Percentiles rank a stretch among this genome's conserved stretches.
Evolutionary conservation across 139 green algal genomes (phyloP).

Genomic region (Auxenochlorella pyrenoidosa): DNA sequence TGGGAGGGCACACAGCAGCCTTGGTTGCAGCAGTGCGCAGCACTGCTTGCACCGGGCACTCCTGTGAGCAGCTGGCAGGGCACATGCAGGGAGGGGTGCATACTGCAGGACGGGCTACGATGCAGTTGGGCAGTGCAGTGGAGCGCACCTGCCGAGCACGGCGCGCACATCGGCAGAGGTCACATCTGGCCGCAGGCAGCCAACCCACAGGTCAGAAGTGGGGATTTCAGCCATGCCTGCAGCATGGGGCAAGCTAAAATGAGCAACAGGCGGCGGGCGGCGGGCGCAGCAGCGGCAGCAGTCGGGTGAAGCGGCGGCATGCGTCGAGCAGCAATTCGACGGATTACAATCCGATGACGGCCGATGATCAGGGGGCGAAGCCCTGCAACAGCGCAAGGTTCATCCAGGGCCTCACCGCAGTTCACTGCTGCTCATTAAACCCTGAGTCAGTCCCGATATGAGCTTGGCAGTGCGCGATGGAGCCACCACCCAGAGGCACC

Average conservation of each 20-base stretch:
- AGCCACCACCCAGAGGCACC: too few species aligned
- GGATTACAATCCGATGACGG: background rate
- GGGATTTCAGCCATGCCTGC: background rate
- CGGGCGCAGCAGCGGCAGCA: background rate
- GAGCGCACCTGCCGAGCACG: background rate
- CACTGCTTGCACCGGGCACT: background rate
- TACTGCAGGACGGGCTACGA: too few species aligned
- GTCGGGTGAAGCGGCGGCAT: background rate
- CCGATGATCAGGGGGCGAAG: too few species aligned
- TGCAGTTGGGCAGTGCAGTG: too few species aligned
- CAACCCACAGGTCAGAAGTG: constrained; percentile 1
- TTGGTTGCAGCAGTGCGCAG: background rate
- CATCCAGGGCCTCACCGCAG: too few species aligned
- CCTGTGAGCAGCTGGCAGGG: background rate
- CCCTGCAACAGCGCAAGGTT: too few species aligned
- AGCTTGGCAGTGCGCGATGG: too few species aligned
- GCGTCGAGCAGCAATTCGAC: background rate
- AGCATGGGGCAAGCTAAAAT: background rate
- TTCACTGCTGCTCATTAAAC: too few species aligned
- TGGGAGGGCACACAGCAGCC: background rate
- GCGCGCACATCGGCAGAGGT: background rate
- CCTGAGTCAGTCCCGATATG: too few species aligned
- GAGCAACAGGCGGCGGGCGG: background rate
- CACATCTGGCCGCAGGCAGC: background rate
- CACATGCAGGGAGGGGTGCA: background rate